Conservation (phyloP, 2,329 filamentous ascomycete genomes). For the Aspergillus jensenii region DNA sequence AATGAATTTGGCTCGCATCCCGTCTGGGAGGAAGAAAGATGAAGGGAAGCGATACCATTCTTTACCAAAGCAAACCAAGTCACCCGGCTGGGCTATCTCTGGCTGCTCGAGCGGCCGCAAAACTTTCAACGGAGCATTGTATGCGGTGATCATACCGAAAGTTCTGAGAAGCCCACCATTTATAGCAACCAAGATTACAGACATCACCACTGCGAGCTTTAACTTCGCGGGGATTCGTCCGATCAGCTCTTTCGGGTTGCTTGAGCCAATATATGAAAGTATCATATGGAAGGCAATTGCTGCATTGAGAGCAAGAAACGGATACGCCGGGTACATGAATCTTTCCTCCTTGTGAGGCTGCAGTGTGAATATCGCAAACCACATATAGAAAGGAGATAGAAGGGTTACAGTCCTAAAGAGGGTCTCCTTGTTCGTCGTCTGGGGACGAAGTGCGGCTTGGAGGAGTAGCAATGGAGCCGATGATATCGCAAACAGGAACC, state of each 20-base stretch:
- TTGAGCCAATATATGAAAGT: constrained; percentile 70
- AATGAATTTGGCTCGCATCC: constrained; percentile 83
- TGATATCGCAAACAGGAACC: constrained; percentile 77
- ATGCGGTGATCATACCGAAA: constrained; percentile 75
- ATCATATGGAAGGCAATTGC: constrained; percentile 80
- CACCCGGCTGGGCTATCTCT: constrained; percentile 58
- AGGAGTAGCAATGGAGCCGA: constrained; percentile 73
- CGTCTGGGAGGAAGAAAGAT: constrained; percentile 83
- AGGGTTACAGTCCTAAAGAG: constrained; percentile 76
- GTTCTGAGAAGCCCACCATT: constrained; percentile 70
- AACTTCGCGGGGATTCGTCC: constrained; percentile 72
- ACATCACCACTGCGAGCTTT: constrained; percentile 66
- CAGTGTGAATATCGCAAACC: constrained; percentile 84
- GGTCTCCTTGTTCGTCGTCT: constrained; percentile 64
- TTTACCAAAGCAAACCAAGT: constrained; percentile 84
- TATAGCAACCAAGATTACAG: constrained; percentile 63
- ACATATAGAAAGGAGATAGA: constrained; percentile 85
- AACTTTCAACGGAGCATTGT: constrained; percentile 74
- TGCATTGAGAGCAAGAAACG: constrained; percentile 84
- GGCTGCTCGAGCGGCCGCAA: constrained; percentile 49
- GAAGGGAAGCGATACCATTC: constrained; percentile 98
- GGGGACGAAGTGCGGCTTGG: constrained; percentile 66
- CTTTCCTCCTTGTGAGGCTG: constrained; percentile 98
- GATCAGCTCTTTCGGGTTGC: constrained; percentile 64
- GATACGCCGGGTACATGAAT: constrained; percentile 98